Evolutionary conservation across 2,329 filamentous ascomycete genomes (phyloP).

Genomic region (Aspergillus sp.): DNA sequence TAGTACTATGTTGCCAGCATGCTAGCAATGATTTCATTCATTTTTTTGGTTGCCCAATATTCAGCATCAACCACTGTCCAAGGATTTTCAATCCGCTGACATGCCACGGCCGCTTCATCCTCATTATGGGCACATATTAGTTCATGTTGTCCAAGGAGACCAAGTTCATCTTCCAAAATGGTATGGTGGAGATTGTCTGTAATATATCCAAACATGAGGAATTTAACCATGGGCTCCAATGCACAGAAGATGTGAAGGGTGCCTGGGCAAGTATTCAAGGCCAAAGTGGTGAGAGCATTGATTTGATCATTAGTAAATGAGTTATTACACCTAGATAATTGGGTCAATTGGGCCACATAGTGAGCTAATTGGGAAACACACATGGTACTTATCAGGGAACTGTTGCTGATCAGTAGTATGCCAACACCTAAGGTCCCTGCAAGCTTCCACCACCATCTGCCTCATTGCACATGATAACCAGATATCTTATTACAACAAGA

Average conservation of each 20-base stretch:
- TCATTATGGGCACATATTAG: slow-evolving; percentile 1
- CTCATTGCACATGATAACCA: not conserved
- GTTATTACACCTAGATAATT: slow-evolving; percentile 1
- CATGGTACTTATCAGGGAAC: not conserved
- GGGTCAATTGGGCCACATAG: not conserved
- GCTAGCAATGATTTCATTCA: slow-evolving; percentile 1
- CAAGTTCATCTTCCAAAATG: slow-evolving; percentile 1
- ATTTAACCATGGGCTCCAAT: slow-evolving; percentile 7
- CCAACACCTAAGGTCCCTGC: not conserved
- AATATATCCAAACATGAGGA: slow-evolving; percentile 6
- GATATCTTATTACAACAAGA: slow-evolving; percentile 1
- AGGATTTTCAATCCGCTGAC: slow-evolving; percentile 2
- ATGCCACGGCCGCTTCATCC: slow-evolving; percentile 2
- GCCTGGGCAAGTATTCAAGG: slow-evolving; percentile 8
- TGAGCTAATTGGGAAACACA: not conserved
- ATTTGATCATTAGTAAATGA: slow-evolving; percentile 1
- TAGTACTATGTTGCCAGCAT: not conserved
- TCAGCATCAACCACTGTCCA: slow-evolving; percentile 3
- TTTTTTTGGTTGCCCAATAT: not conserved
- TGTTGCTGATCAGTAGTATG: not conserved
- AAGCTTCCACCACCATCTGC: not conserved
- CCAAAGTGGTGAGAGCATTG: slow-evolving; percentile 6
- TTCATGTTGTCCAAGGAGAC: slow-evolving; percentile 1
- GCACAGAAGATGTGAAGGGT: slow-evolving; percentile 6
- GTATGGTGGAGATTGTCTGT: slow-evolving; percentile 4